Percentiles rank a stretch among this genome's conserved stretches.
Conservation (phyloP, 2,329 filamentous ascomycete species). For the Neopestalotiopsis rosae region DNA sequence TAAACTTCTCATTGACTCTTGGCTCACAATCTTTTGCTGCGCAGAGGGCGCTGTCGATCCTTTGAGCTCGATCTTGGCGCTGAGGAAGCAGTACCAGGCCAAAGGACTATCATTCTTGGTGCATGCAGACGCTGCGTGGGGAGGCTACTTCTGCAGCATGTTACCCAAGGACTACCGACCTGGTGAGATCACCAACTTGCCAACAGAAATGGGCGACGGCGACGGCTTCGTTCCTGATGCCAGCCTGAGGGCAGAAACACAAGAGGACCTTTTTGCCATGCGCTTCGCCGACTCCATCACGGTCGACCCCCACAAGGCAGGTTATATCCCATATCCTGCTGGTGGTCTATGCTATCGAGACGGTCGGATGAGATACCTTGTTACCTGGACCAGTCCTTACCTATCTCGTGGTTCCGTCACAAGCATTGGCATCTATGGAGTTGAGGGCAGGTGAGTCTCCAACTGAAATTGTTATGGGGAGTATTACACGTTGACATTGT, state of each 20-base stretch:
- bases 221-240: conserved; percentile 42
- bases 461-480: neutral
- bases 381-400: conserved; percentile 50
- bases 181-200: conserved; percentile 32
- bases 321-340: conserved; percentile 52
- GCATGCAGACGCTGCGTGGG: conserved; percentile 55
- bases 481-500: neutral
- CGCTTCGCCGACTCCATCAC: conserved; percentile 49
- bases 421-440: conserved; percentile 48
- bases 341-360: conserved; percentile 50
- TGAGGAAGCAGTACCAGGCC: conserved; percentile 46
- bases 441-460: conserved; percentile 45
- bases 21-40: neutral
- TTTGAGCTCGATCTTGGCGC: conserved; percentile 40
- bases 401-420: conserved; percentile 43
- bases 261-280: conserved; percentile 45
- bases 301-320: conserved; percentile 53
- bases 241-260: conserved; percentile 39
- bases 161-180: conserved; percentile 38
- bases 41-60: conserved; percentile 50
- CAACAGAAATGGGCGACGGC: conserved; percentile 31
- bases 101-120: conserved; percentile 50
- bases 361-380: conserved; percentile 46
- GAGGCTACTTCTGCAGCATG: conserved; percentile 54
- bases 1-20: neutral